Evolutionary conservation across 768 basidiomycete genomes (phyloP), one percentile per base, ranked within the genome.

Genomic region (Pholiota microspora): DNA sequence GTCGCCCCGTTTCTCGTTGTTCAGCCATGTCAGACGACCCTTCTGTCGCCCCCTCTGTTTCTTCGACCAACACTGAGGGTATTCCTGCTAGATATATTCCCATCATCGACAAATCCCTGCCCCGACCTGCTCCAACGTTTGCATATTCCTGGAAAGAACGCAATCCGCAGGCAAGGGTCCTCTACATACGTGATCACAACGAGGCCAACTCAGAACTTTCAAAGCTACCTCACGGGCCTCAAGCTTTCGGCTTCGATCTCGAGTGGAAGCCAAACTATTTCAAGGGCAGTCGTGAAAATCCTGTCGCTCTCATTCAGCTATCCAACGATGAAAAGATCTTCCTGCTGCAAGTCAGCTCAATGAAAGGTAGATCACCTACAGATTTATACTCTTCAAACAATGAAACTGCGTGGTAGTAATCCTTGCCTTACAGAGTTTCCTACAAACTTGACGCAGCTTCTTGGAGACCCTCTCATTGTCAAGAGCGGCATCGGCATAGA

Each of bases 401-500:
- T 10, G 21, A 42, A 18, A 23, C 4, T 16, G 29, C 18, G 51
- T 21, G 40, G 46, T 53, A 45, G 18, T 51, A 50, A 56, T 53
- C 53, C 31, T 36, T 52, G 23, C 47, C 52, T 59, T 57, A 46
- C 56, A 86, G 84, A 70, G 58, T 83, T 86, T 59, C 86, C 84
- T 0, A 60, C 57, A 28, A 77, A 70, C 51, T 76, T 92, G 0
- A 71, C 62, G 40, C 62, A 73, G 2, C 57, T 92, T 25, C 76
- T 92, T 12, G 73, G 73, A 54, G 77, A 83, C 52, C 67, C 81
- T 0, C 63, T 64, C n/a, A 76, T 81, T 50, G 66, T 78, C 55
- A 92, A 92, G 68, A 78, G 81, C 7, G 91, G 91, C 18, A 87
- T 90, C 49, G 84, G 76, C 23, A 90, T 92, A n/a, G 83, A 83